phyloP scores from a whole-genome alignment of 108 stramenopile species.

The Cylindrotheca closterium region DNA sequence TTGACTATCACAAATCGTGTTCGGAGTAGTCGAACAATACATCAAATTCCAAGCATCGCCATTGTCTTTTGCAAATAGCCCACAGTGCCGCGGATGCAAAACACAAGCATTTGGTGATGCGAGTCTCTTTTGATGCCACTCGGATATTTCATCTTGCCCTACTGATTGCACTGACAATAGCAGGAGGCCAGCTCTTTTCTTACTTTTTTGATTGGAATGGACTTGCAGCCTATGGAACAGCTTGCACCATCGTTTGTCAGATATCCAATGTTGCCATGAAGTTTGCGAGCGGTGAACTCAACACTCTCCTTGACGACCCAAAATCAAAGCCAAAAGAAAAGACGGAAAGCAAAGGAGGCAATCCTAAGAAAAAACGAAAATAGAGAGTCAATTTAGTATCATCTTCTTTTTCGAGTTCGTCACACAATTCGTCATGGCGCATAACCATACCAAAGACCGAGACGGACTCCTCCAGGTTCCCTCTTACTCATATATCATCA shows the following conservation, averaged over 20 bases:
- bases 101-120: too few relatives aligned
- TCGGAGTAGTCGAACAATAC: too few relatives aligned
- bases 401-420: too few relatives aligned
- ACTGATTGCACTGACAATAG: neutral
- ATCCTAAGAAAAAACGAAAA: neutral
- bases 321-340: neutral
- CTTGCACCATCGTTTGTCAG: slow-evolving; percentile 12
- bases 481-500: too few relatives aligned
- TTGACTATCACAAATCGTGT: too few relatives aligned
- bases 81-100: too few relatives aligned
- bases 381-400: too few relatives aligned
- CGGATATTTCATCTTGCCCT: slow-evolving; percentile 27
- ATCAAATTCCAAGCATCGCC: too few relatives aligned
- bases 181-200: neutral
- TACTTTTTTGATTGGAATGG: slow-evolving; percentile 6
- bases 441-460: too few relatives aligned
- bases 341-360: neutral
- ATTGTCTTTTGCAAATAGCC: too few relatives aligned
- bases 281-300: neutral
- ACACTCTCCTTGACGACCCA: neutral
- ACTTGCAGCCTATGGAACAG: slow-evolving; percentile 7
- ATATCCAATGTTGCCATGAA: slow-evolving; percentile 9
- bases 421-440: too few relatives aligned
- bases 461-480: too few relatives aligned
- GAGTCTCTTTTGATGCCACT: slow-evolving; percentile 58